Evolutionary conservation across 805 yeast species (phyloP), one percentile per base, ranked within the genome.

Genomic region (Gaillardinia entomophila): DNA sequence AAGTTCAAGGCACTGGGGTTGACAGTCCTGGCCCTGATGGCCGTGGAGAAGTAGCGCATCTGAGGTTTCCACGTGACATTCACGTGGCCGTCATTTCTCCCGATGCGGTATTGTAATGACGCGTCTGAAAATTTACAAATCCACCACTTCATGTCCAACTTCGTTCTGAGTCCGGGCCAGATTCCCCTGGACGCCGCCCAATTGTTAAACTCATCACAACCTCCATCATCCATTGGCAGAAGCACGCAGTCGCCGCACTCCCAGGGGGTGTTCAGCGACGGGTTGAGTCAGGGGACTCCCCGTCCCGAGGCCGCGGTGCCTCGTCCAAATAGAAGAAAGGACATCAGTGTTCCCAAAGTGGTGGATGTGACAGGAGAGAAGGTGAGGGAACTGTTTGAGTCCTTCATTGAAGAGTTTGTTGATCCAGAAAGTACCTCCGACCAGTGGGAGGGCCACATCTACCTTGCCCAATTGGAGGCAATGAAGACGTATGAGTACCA

Each of bases 281-380:
- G 15, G 11, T 26, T 26, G 25, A 27, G 44, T 15, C 53, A 38
- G 24, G 38, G 38, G 8, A 46, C 39, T 24, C 33, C 45, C 13
- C 35, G 41, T 17, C 37, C 49, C 38, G 27, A 40, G 8, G 19
- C 35, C 17, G 32, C 34, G 20, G 35, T 26, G n/a, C 32, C 41
- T 12, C 28, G 37, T 4, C 29, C 36, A 25, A 33, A 13, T 26
- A 18, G 82, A 61, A 71, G 81, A 49, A 73, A 75, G 38, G 64
- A 80, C 37, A 68, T 75, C 37, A 77, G 78, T 17, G 85, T 90
- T 33, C 88, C 94, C 17, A 86, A 83, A 52, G 96, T 92, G 17
- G 76, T 76, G 17, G 98, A 92, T 62, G 77, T 78, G 29, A 87
- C 96, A 3, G 97, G 96, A 37, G 97, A 89, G 53, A 86, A 86